A percentile compares a stretch with the other conserved stretches of the same genome.
Evolutionary conservation across 2,329 filamentous ascomycete genomes (phyloP).

Genomic region (Aureobasidium namibiae): DNA sequence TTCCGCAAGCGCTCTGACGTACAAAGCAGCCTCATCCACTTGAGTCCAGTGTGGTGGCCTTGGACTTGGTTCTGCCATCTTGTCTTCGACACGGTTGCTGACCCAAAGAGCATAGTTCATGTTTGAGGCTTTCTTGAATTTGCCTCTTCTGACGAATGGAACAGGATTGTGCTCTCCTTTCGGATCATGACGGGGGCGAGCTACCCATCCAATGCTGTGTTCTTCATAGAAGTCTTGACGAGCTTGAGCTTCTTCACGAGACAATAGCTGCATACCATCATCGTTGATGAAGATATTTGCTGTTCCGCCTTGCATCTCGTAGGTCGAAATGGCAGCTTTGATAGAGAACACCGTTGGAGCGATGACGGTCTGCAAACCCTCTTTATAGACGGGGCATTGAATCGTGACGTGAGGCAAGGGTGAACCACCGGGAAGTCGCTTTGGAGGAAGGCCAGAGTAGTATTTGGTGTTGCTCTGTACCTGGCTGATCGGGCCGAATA

Average conservation of each 20-base stretch:
- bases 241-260: conserved; percentile 28
- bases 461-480: conserved; percentile 70
- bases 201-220: conserved; percentile 44
- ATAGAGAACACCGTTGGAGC: conserved; percentile 68
- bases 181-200: conserved; percentile 27
- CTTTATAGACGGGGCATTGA: conserved; percentile 83
- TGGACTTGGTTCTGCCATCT: conserved; percentile 29
- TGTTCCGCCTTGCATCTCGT: conserved; percentile 69
- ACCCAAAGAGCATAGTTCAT: conserved; percentile 64
- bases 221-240: conserved; percentile 38
- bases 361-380: conserved; percentile 68
- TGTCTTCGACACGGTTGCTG: conserved; percentile 51
- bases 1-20: conserved; percentile 37
- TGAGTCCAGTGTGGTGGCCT: conserved; percentile 21
- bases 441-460: conserved; percentile 64
- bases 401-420: conserved; percentile 62
- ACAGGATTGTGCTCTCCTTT: conserved; percentile 37
- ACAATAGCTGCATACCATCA: conserved; percentile 55
- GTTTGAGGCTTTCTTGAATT: conserved; percentile 64
- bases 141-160: conserved; percentile 47
- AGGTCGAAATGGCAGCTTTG: conserved; percentile 69
- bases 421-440: conserved; percentile 22
- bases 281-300: conserved; percentile 73
- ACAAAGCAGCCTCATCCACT: conserved; percentile 36
- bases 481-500: conserved; percentile 67